A percentile compares a stretch with the other conserved stretches of the same genome.
Conservation (phyloP, 163 green algal species). For the Smithsoniella earleae region DNA sequence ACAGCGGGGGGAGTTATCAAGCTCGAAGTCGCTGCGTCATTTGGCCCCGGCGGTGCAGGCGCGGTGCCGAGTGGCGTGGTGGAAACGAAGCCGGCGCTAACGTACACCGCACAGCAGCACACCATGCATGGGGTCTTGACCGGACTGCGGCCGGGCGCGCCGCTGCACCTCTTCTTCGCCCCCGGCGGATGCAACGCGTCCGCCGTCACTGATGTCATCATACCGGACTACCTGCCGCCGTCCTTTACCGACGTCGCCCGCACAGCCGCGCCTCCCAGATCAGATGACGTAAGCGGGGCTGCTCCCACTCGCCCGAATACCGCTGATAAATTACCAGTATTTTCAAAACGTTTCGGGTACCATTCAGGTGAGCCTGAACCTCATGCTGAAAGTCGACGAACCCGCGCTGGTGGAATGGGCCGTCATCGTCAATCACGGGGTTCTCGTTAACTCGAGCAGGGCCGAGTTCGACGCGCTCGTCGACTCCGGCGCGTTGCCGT, state of each 20-base stretch:
- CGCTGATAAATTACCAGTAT: too few species aligned
- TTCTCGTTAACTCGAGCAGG: background rate
- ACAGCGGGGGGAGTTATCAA: too few species aligned
- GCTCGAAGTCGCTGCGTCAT: too few species aligned
- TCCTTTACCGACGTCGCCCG: background rate
- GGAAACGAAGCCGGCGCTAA: background rate
- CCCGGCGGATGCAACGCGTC: slow-evolving; percentile 5
- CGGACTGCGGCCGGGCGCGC: background rate
- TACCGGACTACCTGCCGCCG: slow-evolving; percentile 13
- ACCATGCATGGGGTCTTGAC: background rate
- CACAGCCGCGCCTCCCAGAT: background rate
- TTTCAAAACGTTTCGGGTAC: too few species aligned
- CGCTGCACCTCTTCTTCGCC: slow-evolving; percentile 18
- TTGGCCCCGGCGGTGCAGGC: too few species aligned
- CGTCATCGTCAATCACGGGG: background rate
- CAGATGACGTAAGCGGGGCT: too few species aligned
- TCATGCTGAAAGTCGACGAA: background rate
- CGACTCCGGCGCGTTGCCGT: background rate
- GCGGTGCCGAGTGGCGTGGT: background rate
- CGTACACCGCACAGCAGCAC: background rate
- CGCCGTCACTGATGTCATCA: slow-evolving; percentile 7
- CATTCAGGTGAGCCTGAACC: background rate
- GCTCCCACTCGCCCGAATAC: too few species aligned
- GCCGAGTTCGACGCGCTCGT: background rate
- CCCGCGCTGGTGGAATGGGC: background rate